Evolutionary conservation across 2,329 filamentous ascomycete genomes (phyloP), one percentile per base, ranked within the genome.

Genomic region (Talaromyces sp.): DNA sequence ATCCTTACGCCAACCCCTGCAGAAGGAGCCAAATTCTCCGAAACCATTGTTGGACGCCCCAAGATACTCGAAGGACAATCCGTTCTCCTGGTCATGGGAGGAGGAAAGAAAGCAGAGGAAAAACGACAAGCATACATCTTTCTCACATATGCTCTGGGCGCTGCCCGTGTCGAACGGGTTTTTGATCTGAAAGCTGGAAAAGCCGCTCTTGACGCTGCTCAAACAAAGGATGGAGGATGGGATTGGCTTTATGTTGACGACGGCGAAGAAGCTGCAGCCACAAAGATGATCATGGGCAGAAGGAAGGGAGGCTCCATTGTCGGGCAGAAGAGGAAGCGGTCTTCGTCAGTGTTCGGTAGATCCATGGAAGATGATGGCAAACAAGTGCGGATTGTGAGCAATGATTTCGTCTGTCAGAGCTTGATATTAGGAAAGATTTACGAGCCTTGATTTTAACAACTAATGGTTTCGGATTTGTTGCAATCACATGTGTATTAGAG

Each of bases 321-420:
- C 62, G 14, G 65, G 65, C 63, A 78, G 66, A 74, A 75, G 58
- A 82, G 82, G 67, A 74, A 80, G 27, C 77, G 75, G 67, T 76
- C 75, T 65, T 71, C 68, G 3, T 61, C 68, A 3, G 60, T 63
- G 43, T 62, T 70, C 8, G 61, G 63, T 31, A 65, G 67, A 46
- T 63, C 60, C 29, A 64, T 65, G 32, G 67, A 66, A n/a, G 64
- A 41, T 12, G 27, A 69, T 41, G 63, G 80, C 12, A 79, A 81
- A 66, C 82, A 75, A 62, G 79, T 92, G 41, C 83, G 82, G 63
- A 82, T 94, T 51, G 83, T 96, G 57, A 88, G 87, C 59, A 88
- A 95, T 72, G 93, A 97, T 75, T 86, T 93, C 70, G 86, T 97
- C 24, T 87, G 96, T 59, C 93, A 99, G 79, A 97, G 92, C 73